phyloP scores from a whole-genome alignment of 352 stramenopile genomes.

The Pythium pyrilobum region DNA sequence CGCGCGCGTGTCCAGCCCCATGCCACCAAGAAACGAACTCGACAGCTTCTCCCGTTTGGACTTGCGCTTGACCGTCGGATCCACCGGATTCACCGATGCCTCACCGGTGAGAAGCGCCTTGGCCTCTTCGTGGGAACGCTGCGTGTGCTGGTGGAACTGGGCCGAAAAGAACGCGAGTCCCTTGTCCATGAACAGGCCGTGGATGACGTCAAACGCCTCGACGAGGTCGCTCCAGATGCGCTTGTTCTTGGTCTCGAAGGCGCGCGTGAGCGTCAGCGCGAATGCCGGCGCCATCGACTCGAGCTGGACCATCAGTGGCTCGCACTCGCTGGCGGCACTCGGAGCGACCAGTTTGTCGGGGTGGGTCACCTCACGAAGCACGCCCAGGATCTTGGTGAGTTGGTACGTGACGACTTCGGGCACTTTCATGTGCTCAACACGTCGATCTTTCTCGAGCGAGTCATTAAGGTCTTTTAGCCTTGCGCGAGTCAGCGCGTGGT shows the following conservation, averaged over 20 bases:
- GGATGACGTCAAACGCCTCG: background rate
- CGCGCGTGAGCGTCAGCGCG: background rate
- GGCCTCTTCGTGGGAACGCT: background rate
- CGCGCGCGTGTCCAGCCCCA: background rate
- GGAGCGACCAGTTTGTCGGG: constrained; percentile 10
- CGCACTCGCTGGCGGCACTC: background rate
- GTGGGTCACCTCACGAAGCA: constrained; percentile 16
- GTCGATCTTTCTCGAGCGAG: constrained; percentile 7
- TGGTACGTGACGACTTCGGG: constrained; percentile 1
- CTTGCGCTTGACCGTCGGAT: background rate
- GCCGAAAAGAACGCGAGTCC: constrained; percentile 10
- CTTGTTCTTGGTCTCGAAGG: constrained; percentile 14
- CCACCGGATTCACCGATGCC: background rate
- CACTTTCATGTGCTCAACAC: background rate
- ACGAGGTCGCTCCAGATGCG: constrained; percentile 10
- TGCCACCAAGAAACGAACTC: background rate
- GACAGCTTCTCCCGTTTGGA: constrained; percentile 1
- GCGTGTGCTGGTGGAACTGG: constrained; percentile 9
- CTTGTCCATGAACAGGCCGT: constrained; percentile 7
- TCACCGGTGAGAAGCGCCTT: background rate
- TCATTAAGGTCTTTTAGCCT: background rate
- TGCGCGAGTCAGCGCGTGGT: background rate
- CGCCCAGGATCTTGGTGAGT: background rate
- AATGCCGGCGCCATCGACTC: constrained; percentile 9
- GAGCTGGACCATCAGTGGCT: constrained; percentile 13